Conservation (phyloP, 2,329 filamentous ascomycete genomes). For the Penicillium sp. region DNA sequence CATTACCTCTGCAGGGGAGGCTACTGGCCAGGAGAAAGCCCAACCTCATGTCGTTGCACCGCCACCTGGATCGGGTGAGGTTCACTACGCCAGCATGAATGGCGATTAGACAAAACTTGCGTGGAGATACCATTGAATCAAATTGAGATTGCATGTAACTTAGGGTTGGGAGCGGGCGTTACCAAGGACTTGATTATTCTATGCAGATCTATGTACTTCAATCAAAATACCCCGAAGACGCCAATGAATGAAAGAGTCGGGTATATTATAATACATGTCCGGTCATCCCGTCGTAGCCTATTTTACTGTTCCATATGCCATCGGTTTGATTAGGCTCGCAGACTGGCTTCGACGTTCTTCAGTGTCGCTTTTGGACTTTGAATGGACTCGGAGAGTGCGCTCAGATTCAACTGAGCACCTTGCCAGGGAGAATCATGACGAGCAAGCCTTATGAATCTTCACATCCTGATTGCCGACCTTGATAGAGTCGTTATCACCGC, state of each 20-base stretch:
- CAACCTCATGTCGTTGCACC: conserved; percentile 53
- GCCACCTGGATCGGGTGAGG: conserved; percentile 68
- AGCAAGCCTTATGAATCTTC: conserved; percentile 38
- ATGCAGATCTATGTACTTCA: conserved; percentile 23
- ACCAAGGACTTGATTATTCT: conserved; percentile 20
- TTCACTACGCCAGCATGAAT: conserved; percentile 74
- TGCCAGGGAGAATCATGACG: conserved; percentile 19
- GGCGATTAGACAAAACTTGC: conserved; percentile 55
- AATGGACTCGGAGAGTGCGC: conserved; percentile 1
- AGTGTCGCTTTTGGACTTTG: background rate
- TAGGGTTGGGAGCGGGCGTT: conserved; percentile 31
- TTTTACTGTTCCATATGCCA: background rate
- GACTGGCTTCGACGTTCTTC: background rate
- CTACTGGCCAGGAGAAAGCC: conserved; percentile 33
- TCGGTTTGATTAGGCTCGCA: background rate
- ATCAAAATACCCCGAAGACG: conserved; percentile 29
- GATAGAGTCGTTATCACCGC: conserved; percentile 85
- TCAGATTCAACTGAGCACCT: background rate
- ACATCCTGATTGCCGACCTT: conserved; percentile 48
- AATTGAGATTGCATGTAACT: conserved; percentile 20
- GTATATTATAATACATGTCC: conserved; percentile 34
- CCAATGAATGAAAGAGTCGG: conserved; percentile 28
- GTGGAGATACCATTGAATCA: conserved; percentile 15
- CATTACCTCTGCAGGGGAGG: conserved; percentile 34
- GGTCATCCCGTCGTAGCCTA: conserved; percentile 4